Evolutionary conservation across 192 early-diverging fungal genomes (phyloP).

Genomic region (Coemansia sp.): DNA sequence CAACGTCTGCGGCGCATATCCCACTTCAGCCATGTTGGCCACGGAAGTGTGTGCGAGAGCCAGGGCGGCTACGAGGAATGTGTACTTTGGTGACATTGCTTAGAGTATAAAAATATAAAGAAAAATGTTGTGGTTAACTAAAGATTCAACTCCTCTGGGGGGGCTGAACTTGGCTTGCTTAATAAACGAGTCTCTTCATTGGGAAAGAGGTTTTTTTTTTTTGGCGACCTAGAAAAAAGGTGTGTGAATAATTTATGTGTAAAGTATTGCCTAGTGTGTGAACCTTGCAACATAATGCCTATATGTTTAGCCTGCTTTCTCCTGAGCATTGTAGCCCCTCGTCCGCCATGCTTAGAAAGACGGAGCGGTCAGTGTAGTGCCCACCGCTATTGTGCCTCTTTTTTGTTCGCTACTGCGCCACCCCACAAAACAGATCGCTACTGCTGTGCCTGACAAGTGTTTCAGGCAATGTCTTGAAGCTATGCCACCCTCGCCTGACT

Average conservation of each 20-base stretch:
- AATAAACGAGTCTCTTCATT: background rate
- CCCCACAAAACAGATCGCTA: background rate
- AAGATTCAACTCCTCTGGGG: background rate
- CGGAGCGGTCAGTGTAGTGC: background rate
- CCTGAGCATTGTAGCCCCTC: too few species aligned
- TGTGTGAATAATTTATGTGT: background rate
- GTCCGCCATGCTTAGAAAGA: too few species aligned
- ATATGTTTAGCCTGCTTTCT: background rate
- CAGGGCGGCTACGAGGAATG: background rate
- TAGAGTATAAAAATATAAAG: background rate
- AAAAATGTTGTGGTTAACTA: background rate
- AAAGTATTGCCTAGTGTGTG: background rate
- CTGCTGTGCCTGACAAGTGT: background rate
- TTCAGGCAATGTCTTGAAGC: background rate
- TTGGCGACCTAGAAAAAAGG: background rate
- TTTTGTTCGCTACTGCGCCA: background rate
- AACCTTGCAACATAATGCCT: background rate
- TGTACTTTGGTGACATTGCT: background rate
- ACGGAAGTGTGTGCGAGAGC: background rate
- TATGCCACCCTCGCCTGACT: background rate
- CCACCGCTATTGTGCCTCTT: background rate
- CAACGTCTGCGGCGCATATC: constrained; percentile 33
- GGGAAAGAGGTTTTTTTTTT: background rate
- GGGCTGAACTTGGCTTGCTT: background rate
- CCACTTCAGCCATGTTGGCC: constrained; percentile 19